These are phyloP conservation scores for Cicer chorassanicum DNA, from an alignment of 306 rosid genomes.

Conservation along the genomic window DNA sequence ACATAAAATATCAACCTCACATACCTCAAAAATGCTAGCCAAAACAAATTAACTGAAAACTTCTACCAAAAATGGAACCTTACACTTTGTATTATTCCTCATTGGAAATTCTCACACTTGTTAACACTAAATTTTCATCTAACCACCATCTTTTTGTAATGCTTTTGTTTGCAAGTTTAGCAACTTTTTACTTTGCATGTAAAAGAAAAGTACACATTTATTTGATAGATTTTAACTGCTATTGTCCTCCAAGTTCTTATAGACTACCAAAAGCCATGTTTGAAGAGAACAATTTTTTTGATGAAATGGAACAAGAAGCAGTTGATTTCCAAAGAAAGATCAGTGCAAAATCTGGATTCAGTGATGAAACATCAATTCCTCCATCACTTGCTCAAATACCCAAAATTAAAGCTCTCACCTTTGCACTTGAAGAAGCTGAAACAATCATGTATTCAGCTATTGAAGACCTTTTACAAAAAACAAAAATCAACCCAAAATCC, in stretches of 20 bases:
- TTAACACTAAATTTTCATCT: slow-evolving; percentile 37
- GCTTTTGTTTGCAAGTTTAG: slow-evolving; percentile 35
- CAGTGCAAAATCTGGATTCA: slow-evolving; percentile 62
- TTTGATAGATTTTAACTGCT: slow-evolving; percentile 54
- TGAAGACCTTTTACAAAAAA: slow-evolving; percentile 44
- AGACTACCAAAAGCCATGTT: slow-evolving; percentile 55
- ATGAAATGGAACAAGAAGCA: slow-evolving; percentile 49
- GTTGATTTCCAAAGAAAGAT: slow-evolving; percentile 60
- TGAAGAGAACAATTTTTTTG: slow-evolving; percentile 48
- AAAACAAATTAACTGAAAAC: slow-evolving; percentile 25
- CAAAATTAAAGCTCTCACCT: slow-evolving; percentile 40
- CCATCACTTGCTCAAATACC: slow-evolving; percentile 53
- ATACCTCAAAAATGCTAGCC: slow-evolving; percentile 17
- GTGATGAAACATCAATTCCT: slow-evolving; percentile 59
- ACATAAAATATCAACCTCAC: slow-evolving; percentile 21
- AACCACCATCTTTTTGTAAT: slow-evolving; percentile 28
- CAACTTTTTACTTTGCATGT: slow-evolving; percentile 45
- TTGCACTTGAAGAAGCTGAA: slow-evolving; percentile 59
- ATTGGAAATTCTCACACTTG: slow-evolving; percentile 30
- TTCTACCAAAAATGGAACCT: slow-evolving; percentile 37
- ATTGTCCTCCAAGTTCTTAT: slow-evolving; percentile 49
- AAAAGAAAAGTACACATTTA: slow-evolving; percentile 51
- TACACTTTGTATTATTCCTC: slow-evolving; percentile 23
- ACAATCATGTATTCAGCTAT: slow-evolving; percentile 52
- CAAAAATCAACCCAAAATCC: slow-evolving; percentile 55